Conservation (phyloP, 208 protist species). For the Leptomonas pyrrhocoris region DNA sequence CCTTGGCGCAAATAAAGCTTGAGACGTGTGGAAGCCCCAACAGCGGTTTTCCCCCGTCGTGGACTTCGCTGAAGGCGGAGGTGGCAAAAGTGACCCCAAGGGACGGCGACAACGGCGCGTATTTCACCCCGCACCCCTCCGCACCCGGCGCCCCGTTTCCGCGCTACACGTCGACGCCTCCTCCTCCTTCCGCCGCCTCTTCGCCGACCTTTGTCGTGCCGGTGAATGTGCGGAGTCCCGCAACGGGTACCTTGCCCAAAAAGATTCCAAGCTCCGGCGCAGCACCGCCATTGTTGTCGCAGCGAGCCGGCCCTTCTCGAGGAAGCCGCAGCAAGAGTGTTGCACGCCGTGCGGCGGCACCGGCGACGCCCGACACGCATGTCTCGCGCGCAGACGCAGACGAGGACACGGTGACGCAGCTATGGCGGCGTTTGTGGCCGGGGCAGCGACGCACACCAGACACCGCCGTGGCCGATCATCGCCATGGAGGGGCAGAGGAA, state of each 20-base stretch:
- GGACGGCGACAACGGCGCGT: conserved; percentile 22
- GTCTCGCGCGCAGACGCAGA: not conserved
- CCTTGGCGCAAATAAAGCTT: not conserved
- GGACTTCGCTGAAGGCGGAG: conserved; percentile 13
- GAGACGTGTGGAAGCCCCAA: conserved; percentile 8
- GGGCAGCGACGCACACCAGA: not conserved
- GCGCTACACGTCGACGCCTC: conserved; percentile 24
- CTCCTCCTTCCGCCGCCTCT: not conserved
- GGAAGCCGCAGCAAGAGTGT: not conserved
- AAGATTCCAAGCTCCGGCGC: not conserved
- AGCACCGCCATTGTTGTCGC: too few species aligned
- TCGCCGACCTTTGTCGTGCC: not conserved
- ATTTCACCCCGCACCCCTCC: conserved; percentile 24
- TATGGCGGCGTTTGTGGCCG: conserved; percentile 32
- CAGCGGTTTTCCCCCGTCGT: conserved; percentile 19
- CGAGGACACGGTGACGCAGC: conserved; percentile 1
- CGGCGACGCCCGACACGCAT: not conserved
- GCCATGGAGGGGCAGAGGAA: not conserved
- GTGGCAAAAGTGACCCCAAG: not conserved
- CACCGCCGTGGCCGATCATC: not conserved
- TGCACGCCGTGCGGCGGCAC: not conserved
- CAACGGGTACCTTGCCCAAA: not conserved
- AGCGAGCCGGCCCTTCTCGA: not conserved
- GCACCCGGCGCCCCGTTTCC: conserved; percentile 24
- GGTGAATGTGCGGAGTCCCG: not conserved